Evolutionary conservation across 768 basidiomycete genomes (phyloP).

Genomic region (Leccinellum luteum): DNA sequence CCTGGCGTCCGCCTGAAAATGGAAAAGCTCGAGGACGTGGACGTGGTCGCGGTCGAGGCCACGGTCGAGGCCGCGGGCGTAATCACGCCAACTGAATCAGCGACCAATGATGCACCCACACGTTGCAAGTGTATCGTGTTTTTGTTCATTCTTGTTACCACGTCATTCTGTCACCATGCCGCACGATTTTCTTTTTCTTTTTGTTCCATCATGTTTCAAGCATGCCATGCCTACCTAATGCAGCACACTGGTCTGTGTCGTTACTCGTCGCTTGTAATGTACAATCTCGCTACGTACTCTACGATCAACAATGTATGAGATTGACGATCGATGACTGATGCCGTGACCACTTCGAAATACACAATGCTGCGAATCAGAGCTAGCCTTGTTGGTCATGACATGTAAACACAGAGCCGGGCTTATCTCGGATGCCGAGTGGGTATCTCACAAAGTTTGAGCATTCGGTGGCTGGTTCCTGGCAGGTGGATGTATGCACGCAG

Average conservation of each 20-base stretch:
- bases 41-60: slow-evolving; percentile 38
- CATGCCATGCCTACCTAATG: slow-evolving; percentile 23
- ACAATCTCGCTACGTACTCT: slow-evolving; percentile 8
- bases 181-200: slow-evolving; percentile 10
- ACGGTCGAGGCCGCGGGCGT: slow-evolving; percentile 37
- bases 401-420: background rate
- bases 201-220: slow-evolving; percentile 16
- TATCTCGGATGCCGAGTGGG: slow-evolving; percentile 18
- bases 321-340: slow-evolving; percentile 16
- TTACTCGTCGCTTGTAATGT: slow-evolving; percentile 8
- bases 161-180: slow-evolving; percentile 16
- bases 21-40: slow-evolving; percentile 38
- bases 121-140: slow-evolving; percentile 17
- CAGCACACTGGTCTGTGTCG: slow-evolving; percentile 13
- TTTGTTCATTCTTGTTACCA: slow-evolving; percentile 21
- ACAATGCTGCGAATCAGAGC: background rate
- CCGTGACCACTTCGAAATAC: background rate
- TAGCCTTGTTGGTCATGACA: background rate
- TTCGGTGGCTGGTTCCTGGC: background rate
- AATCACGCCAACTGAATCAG: slow-evolving; percentile 31
- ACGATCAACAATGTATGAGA: background rate
- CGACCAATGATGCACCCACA: slow-evolving; percentile 7
- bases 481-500: background rate
- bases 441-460: background rate
- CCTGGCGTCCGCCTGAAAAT: slow-evolving; percentile 9